phyloP scores from a whole-genome alignment of 371 early-diverging fungal genomes.

The Mortierella sp. region DNA sequence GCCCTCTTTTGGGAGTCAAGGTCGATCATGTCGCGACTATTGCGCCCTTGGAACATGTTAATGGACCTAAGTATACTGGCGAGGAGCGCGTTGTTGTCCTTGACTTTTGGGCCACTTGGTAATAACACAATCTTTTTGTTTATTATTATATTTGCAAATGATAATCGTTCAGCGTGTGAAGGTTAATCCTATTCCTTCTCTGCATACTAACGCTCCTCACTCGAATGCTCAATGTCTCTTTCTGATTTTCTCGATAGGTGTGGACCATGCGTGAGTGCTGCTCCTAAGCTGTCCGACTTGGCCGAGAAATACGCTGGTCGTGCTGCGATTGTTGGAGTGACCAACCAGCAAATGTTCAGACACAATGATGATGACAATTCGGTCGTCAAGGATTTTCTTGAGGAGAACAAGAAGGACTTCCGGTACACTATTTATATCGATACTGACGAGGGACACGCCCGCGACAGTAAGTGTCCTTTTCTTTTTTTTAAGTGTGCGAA shows the following conservation, averaged over 20 bases:
- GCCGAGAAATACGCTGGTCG: constrained; percentile 37
- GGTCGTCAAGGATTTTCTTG: constrained; percentile 31
- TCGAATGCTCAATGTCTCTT: neutral
- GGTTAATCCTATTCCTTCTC: neutral
- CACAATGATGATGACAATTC: constrained; percentile 7
- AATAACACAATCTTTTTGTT: neutral
- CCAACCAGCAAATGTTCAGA: constrained; percentile 41
- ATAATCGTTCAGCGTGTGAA: neutral
- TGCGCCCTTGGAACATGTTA: constrained; percentile 28
- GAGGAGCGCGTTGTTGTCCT: constrained; percentile 44
- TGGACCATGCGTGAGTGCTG: constrained; percentile 38
- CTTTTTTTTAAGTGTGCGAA: neutral
- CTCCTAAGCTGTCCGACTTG: constrained; percentile 45
- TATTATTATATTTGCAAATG: neutral
- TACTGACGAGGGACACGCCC: constrained; percentile 29
- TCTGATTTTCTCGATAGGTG: constrained; percentile 23
- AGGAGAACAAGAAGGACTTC: constrained; percentile 32
- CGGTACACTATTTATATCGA: constrained; percentile 39
- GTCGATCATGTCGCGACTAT: constrained; percentile 24
- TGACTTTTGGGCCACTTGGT: constrained; percentile 59
- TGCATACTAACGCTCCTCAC: neutral
- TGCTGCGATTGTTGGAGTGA: constrained; percentile 47
- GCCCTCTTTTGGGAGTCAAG: constrained; percentile 24
- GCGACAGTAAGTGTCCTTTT: constrained; percentile 25
- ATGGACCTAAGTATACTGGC: constrained; percentile 24